Evolutionary conservation across 1,284 basidiomycete species (phyloP).

Genomic region (Naganishia sp.): DNA sequence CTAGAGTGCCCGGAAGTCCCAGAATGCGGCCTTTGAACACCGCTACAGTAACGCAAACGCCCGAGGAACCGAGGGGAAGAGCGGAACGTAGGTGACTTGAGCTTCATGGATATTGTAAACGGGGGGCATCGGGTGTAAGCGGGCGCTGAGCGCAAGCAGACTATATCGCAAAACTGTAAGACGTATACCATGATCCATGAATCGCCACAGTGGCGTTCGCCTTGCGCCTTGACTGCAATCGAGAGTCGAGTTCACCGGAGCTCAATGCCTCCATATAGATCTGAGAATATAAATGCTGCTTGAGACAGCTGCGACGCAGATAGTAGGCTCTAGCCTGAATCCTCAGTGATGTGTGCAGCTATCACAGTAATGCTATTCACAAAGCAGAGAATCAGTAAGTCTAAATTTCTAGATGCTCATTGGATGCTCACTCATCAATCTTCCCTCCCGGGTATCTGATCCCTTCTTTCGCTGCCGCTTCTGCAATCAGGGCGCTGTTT

Average conservation of each 20-base stretch:
- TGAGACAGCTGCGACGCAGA: no score
- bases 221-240: no score
- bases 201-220: no score
- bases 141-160: neutral
- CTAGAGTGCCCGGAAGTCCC: slow-evolving; percentile 9
- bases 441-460: slow-evolving; percentile 55
- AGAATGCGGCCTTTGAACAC: slow-evolving; percentile 3
- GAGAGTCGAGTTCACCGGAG: no score
- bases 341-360: slow-evolving; percentile 44
- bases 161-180: no score
- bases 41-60: no score
- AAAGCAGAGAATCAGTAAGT: neutral
- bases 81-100: neutral
- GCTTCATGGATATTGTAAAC: no score
- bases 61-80: neutral
- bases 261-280: no score
- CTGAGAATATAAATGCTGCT: no score
- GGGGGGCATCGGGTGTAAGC: neutral
- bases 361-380: slow-evolving; percentile 47
- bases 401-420: no score
- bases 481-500: slow-evolving; percentile 1
- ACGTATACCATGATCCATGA: no score
- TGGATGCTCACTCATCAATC: slow-evolving; percentile 52
- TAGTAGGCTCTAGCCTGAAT: slow-evolving; percentile 1
- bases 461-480: slow-evolving; percentile 52